Base-by-base conservation (phyloP, 208 protist species). In the Acanthamoeba lugdunensis region DNA sequence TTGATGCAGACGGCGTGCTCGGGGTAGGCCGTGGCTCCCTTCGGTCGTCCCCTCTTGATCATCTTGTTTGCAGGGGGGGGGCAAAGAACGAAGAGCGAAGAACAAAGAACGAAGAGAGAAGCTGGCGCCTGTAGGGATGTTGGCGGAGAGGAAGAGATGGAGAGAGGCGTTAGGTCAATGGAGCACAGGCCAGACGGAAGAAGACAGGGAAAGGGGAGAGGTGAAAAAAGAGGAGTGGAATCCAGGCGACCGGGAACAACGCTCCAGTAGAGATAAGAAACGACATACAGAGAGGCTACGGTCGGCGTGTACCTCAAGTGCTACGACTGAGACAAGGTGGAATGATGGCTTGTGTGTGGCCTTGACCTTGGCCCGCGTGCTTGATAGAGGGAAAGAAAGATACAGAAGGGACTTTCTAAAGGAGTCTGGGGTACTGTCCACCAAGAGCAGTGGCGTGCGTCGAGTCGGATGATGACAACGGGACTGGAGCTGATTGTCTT, bases 21-120 rank as follows among this genome's bases (percentile, higher is more conserved):
- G 11, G 79, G 79, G 79, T 87, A 87, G 48, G 79, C 79, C 8
- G 79, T 63, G 28, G 79, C 45, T 33, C 79, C 79, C 79, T 87
- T 87, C 3, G 79, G 79, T 58, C 79, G 45, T 33, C 79, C 79
- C 41, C 79, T 54, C 79, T 87, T 87, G 4, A 81, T 81, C 37
- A 81, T 50, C 16, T 41, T 25, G 14, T 48, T 16, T 77, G 69
- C 7, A 21, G 2, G 9, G 30, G 7, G 28, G 37, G 9, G 3
- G 16, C 8, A 48, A 37, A 37, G 65, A 71, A n/a, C 21, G 58
- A 65, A 65, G 58, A 65, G 21, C 13, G 18, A 67, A 71, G 65
- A 71, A 71, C 28, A 28, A 71, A 71, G 28, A 18, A 1, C 65
- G 23, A 28, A 11, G 61, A 67, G 5, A 61, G 8, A 61, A 61